A percentile compares a stretch with the other conserved stretches of the same genome.
Evolutionary conservation across 2,329 filamentous ascomycete genomes (phyloP).

Genomic region (Aspergillus sp.): DNA sequence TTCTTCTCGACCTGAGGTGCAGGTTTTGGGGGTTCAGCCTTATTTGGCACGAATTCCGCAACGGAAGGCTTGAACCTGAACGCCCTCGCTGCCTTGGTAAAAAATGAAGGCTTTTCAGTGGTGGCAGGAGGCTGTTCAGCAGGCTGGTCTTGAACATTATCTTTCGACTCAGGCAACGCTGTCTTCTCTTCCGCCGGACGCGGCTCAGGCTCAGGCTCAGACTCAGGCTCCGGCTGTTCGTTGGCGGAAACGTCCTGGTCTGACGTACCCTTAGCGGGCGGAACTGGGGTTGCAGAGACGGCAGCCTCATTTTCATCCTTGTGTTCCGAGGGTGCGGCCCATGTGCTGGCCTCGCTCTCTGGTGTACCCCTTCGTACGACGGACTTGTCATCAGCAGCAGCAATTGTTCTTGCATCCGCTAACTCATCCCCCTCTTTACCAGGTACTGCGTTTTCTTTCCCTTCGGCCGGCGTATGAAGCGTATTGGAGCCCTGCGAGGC

Average conservation of each 20-base stretch:
- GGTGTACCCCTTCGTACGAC: slow-evolving; percentile 20
- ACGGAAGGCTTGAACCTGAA: slow-evolving; percentile 47
- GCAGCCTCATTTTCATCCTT: slow-evolving; percentile 25
- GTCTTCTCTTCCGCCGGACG: slow-evolving; percentile 2
- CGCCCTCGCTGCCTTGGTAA: slow-evolving; percentile 62
- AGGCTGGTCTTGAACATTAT: slow-evolving; percentile 8
- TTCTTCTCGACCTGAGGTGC: slow-evolving; percentile 11
- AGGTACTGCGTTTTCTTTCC: slow-evolving; percentile 28
- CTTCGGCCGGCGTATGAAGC: slow-evolving; percentile 22
- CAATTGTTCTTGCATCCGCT: slow-evolving; percentile 25
- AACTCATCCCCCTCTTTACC: slow-evolving; percentile 29
- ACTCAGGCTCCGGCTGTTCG: too few species aligned
- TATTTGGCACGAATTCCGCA: slow-evolving; percentile 18
- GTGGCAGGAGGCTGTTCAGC: slow-evolving; percentile 13
- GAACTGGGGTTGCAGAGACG: too few species aligned
- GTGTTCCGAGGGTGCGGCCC: slow-evolving; percentile 54
- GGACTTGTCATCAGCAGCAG: slow-evolving; percentile 32
- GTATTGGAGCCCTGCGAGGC: slow-evolving; percentile 15
- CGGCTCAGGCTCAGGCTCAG: slow-evolving; percentile 7
- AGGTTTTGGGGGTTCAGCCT: slow-evolving; percentile 7
- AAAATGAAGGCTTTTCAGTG: slow-evolving; percentile 40
- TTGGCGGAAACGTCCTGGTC: too few species aligned
- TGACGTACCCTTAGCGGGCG: too few species aligned
- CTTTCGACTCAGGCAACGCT: slow-evolving; percentile 3
- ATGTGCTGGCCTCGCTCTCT: slow-evolving; percentile 38